These are phyloP conservation scores for Mycosarcoma mackinlayi DNA, from an alignment of 1,284 basidiomycete genomes.

Conservation along the genomic window DNA sequence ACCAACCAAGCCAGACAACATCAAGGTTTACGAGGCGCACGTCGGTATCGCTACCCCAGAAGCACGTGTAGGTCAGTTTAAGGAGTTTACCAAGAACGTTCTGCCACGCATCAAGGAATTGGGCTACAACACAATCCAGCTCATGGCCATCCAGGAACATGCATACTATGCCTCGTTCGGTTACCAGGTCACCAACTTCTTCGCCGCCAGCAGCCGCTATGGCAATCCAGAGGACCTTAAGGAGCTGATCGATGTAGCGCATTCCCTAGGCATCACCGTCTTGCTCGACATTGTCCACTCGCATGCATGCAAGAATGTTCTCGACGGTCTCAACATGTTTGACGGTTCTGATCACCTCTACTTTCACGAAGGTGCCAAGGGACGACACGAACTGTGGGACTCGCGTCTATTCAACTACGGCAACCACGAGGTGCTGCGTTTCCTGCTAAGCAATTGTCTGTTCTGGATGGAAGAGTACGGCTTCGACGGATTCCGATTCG, in stretches of 20 bases:
- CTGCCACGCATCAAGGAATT: constrained; percentile 88
- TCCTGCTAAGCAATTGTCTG: constrained; percentile 91
- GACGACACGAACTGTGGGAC: constrained; percentile 96
- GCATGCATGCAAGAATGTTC: constrained; percentile 96
- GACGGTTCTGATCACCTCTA: constrained; percentile 96
- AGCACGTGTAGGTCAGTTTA: constrained; percentile 88
- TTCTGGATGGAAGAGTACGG: constrained; percentile 95
- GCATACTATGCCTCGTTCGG: constrained; percentile 99
- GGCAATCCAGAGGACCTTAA: constrained; percentile 89
- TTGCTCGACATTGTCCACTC: constrained; percentile 97
- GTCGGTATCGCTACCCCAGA: constrained; percentile 95
- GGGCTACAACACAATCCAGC: constrained; percentile 95
- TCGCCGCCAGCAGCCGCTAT: constrained; percentile 94
- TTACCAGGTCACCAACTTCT: constrained; percentile 97
- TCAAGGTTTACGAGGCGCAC: constrained; percentile 96
- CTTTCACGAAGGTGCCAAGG: constrained; percentile 92
- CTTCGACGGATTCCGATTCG: constrained; percentile 98
- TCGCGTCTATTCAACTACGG: constrained; percentile 90
- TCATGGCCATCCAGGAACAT: constrained; percentile 88
- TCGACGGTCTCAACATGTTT: constrained; percentile 94
- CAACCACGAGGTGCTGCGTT: constrained; percentile 90
- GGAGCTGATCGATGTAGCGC: constrained; percentile 92
- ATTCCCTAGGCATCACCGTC: constrained; percentile 90
- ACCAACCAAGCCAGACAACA: constrained; percentile 76
- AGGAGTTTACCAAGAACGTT: constrained; percentile 84